Conservation (phyloP, 1,284 basidiomycete species). For the Veloboletus limbatus region DNA sequence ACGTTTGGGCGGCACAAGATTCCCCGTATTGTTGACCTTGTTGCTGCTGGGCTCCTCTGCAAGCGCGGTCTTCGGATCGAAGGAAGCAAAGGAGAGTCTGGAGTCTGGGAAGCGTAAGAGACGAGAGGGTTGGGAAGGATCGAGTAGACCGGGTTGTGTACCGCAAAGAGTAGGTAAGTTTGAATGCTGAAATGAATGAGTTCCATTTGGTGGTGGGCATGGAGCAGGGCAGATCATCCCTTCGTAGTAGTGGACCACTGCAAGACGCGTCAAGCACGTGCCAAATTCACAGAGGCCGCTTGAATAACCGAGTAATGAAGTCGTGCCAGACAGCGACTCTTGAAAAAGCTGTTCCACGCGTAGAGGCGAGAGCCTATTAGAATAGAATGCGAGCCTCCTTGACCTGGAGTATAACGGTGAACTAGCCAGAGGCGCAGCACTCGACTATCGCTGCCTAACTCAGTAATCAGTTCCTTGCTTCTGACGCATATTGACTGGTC, state of each 20-base stretch:
- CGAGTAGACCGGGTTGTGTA: slow-evolving; percentile 54
- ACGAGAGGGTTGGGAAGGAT: slow-evolving; percentile 55
- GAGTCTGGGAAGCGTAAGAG: slow-evolving; percentile 54
- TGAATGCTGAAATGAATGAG: slow-evolving; percentile 9
- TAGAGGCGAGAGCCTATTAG: too few relatives aligned
- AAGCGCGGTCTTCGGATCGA: slow-evolving; percentile 64
- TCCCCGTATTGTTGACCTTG: slow-evolving; percentile 44
- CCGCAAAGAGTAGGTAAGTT: slow-evolving; percentile 23
- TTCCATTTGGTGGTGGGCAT: slow-evolving; percentile 5
- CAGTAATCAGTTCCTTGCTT: not conserved
- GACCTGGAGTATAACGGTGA: not conserved
- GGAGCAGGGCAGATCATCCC: slow-evolving; percentile 15
- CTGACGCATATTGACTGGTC: slow-evolving; percentile 5
- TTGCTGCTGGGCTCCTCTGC: slow-evolving; percentile 35
- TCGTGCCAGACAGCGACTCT: too few relatives aligned
- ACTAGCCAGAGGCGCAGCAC: too few relatives aligned
- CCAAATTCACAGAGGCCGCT: too few relatives aligned
- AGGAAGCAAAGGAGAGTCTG: slow-evolving; percentile 61
- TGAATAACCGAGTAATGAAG: too few relatives aligned
- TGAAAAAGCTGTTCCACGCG: too few relatives aligned
- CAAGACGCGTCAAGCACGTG: slow-evolving; percentile 2
- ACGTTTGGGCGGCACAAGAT: slow-evolving; percentile 57
- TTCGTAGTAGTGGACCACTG: not conserved
- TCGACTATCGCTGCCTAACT: slow-evolving; percentile 2
- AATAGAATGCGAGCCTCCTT: too few relatives aligned